Percentiles rank a stretch among this genome's conserved stretches.
phyloP scores from a whole-genome alignment of 1,139 yeast genomes.

The Yamadazyma kanchanaburiensis region DNA sequence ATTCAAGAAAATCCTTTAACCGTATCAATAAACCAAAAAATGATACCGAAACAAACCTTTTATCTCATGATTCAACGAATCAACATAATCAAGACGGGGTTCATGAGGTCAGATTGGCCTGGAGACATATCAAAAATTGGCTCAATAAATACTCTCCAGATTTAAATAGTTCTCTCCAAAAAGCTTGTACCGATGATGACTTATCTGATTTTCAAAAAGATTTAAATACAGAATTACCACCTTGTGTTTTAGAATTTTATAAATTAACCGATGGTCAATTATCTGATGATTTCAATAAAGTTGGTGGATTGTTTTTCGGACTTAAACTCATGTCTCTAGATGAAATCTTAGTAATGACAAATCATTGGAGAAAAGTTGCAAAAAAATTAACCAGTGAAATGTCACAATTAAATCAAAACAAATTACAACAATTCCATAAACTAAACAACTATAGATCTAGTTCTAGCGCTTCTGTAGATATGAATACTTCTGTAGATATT shows the following conservation, averaged over 20 bases:
- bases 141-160: slow-evolving; percentile 53
- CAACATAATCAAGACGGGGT: slow-evolving; percentile 38
- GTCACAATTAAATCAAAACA: slow-evolving; percentile 18
- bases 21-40: slow-evolving; percentile 36
- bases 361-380: slow-evolving; percentile 66
- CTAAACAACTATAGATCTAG: slow-evolving; percentile 15
- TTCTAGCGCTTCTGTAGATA: slow-evolving; percentile 12
- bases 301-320: slow-evolving; percentile 63
- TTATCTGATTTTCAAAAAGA: slow-evolving; percentile 64
- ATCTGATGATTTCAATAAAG: slow-evolving; percentile 43
- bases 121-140: slow-evolving; percentile 71
- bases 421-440: slow-evolving; percentile 22
- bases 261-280: slow-evolving; percentile 69
- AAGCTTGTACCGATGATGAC: slow-evolving; percentile 63
- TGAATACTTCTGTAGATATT: slow-evolving; percentile 11
- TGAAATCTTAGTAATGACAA: slow-evolving; percentile 61
- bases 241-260: slow-evolving; percentile 56
- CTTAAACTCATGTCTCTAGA: slow-evolving; percentile 62
- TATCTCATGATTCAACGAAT: slow-evolving; percentile 28
- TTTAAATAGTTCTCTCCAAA: slow-evolving; percentile 53
- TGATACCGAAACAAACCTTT: slow-evolving; percentile 30
- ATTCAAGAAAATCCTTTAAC: slow-evolving; percentile 48
- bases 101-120: slow-evolving; percentile 60
- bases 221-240: slow-evolving; percentile 54
- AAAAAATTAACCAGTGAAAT: slow-evolving; percentile 36